A percentile compares a stretch with the other conserved stretches of the same genome.
Conservation (phyloP, 2,329 filamentous ascomycete species). For the Colletotrichum spinosum region DNA sequence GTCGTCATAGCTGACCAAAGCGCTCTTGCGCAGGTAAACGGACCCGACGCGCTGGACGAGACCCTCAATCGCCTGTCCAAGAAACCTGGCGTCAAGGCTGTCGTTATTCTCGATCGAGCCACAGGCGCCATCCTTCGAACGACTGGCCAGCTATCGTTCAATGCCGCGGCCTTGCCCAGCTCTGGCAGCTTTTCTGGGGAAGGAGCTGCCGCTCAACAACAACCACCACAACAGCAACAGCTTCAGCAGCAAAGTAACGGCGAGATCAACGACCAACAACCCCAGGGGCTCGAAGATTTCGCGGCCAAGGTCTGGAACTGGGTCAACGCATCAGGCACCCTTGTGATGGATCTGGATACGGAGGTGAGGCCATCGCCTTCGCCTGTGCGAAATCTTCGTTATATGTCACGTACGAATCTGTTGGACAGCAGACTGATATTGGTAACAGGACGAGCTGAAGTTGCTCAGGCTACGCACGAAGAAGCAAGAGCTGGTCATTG, state of each 20-base stretch:
- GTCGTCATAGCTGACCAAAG: slow-evolving; percentile 36
- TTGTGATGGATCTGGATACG: slow-evolving; percentile 79
- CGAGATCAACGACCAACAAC: slow-evolving; percentile 51
- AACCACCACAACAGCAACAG: slow-evolving; percentile 44
- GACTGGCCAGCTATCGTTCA: slow-evolving; percentile 73
- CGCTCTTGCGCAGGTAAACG: slow-evolving; percentile 48
- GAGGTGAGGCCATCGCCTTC: slow-evolving; percentile 64
- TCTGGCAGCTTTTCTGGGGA: slow-evolving; percentile 58
- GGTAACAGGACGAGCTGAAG: slow-evolving; percentile 76
- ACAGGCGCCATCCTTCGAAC: slow-evolving; percentile 81
- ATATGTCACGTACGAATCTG: no score
- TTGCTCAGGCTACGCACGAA: slow-evolving; percentile 82
- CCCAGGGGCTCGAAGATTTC: slow-evolving; percentile 75
- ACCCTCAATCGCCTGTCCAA: slow-evolving; percentile 77
- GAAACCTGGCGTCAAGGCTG: slow-evolving; percentile 83
- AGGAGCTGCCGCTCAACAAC: slow-evolving; percentile 43
- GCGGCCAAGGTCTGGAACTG: slow-evolving; percentile 82
- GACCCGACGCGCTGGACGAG: slow-evolving; percentile 72
- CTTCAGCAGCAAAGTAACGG: slow-evolving; percentile 43
- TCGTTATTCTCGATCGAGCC: slow-evolving; percentile 78
- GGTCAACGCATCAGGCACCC: slow-evolving; percentile 73
- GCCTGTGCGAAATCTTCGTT: not conserved
- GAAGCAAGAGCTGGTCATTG: slow-evolving; percentile 86
- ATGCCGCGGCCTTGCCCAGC: slow-evolving; percentile 26
- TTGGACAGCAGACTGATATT: no score